Evolutionary conservation across 176 grass and related monocot genomes (phyloP).

Genomic region (sorghum (Sorghum bicolor)): DNA sequence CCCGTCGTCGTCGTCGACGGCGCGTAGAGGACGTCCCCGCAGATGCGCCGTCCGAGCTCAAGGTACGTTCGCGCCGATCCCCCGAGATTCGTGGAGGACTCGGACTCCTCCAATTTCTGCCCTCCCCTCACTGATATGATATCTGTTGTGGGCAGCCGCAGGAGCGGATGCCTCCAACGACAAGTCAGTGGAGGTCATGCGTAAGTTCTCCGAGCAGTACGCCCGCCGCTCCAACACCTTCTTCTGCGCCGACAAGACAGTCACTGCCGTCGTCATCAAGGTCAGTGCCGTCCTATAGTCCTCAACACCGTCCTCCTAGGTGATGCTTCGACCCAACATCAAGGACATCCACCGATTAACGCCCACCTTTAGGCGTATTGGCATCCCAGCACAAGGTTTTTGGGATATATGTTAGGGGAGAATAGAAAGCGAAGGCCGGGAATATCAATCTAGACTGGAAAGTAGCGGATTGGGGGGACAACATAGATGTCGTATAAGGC

Average conservation of each 20-base stretch:
- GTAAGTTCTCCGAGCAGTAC: conserved; percentile 98
- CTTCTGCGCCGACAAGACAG: conserved; percentile 92
- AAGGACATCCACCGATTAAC: neutral
- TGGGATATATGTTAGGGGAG: neutral
- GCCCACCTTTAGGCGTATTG: neutral
- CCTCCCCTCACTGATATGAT: neutral
- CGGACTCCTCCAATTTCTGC: neutral
- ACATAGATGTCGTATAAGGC: neutral
- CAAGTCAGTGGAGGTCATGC: conserved; percentile 94
- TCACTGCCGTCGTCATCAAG: conserved; percentile 95
- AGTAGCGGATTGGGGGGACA: neutral
- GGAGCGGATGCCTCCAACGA: conserved; percentile 52
- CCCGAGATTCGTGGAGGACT: neutral
- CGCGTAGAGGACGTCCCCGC: neutral
- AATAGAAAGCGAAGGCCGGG: neutral
- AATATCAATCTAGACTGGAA: neutral
- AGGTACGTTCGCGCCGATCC: conserved; percentile 5
- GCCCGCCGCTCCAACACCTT: conserved; percentile 73
- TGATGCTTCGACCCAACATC: neutral
- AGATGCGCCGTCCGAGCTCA: conserved; percentile 38
- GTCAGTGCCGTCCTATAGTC: conserved; percentile 7
- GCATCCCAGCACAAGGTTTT: neutral
- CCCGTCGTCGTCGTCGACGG: neutral
- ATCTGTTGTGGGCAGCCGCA: neutral
- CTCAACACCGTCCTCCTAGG: neutral